Conservation (phyloP, 1,284 basidiomycete genomes). For the Malassezia restricta region DNA sequence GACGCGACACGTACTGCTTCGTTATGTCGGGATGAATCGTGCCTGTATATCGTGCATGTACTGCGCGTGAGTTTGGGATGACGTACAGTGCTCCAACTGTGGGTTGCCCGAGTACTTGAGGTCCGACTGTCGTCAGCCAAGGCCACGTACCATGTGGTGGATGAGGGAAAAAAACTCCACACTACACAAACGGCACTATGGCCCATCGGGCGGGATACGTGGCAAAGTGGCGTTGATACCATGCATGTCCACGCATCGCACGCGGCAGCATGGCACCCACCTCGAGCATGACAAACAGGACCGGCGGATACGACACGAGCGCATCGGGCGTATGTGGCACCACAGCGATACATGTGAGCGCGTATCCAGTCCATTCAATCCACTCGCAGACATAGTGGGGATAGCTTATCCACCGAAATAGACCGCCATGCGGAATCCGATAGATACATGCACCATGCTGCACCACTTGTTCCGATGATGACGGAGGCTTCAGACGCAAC, state of each 20-base stretch:
- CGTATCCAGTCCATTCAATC: conserved; percentile 42
- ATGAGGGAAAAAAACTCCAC: conserved; percentile 2
- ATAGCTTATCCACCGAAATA: conserved; percentile 70
- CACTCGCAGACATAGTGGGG: conserved; percentile 86
- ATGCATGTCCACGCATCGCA: conserved; percentile 64
- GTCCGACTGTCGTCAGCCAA: conserved; percentile 10
- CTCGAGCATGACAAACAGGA: conserved; percentile 58
- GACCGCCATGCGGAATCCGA: conserved; percentile 65
- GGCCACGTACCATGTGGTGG: conserved; percentile 12
- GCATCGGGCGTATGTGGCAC: conserved; percentile 12
- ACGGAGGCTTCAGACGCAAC: conserved; percentile 48
- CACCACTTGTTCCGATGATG: background rate
- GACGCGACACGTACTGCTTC: conserved; percentile 29
- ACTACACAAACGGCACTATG: conserved; percentile 59
- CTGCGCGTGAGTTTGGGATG: conserved; percentile 3
- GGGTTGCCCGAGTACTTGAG: conserved; percentile 17
- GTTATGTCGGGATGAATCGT: conserved; percentile 50
- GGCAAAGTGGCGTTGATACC: conserved; percentile 63
- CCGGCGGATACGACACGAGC: conserved; percentile 27
- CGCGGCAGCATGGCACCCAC: conserved; percentile 64
- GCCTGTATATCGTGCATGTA: conserved; percentile 90
- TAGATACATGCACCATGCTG: conserved; percentile 51
- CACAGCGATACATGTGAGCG: conserved; percentile 19
- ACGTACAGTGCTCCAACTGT: conserved; percentile 35
- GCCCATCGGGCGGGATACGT: conserved; percentile 58